Percentiles rank a stretch among this genome's conserved stretches.
These are phyloP conservation scores for Acrocalymma vagum DNA, from an alignment of 2,329 filamentous ascomycete genomes.

Conservation along the genomic window DNA sequence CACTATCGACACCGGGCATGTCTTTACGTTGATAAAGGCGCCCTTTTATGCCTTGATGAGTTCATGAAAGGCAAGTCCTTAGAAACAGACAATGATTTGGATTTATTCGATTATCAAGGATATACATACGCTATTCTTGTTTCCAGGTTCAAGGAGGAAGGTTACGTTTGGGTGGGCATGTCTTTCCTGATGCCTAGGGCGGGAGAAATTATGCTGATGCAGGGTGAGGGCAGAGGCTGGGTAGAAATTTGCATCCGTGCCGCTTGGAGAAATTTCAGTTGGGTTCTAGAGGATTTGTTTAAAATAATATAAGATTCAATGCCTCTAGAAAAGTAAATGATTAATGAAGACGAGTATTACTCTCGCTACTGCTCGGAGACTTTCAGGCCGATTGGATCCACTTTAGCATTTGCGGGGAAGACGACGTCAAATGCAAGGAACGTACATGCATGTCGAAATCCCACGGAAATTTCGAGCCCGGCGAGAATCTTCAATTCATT, in stretches of 20 bases:
- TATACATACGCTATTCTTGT: constrained; percentile 8
- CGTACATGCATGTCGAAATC: too few relatives aligned
- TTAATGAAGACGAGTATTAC: too few relatives aligned
- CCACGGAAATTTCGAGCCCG: too few relatives aligned
- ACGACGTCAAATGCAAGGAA: too few relatives aligned
- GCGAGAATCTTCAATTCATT: too few relatives aligned
- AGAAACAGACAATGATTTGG: constrained; percentile 3
- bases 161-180: constrained; percentile 5
- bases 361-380: too few relatives aligned
- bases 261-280: too few relatives aligned
- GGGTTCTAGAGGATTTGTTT: too few relatives aligned
- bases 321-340: too few relatives aligned
- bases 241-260: constrained; percentile 5
- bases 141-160: constrained; percentile 10
- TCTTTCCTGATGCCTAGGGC: constrained; percentile 9
- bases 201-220: constrained; percentile 8
- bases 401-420: too few relatives aligned
- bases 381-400: too few relatives aligned
- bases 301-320: too few relatives aligned
- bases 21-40: constrained; percentile 2
- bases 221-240: constrained; percentile 11
- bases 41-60: constrained; percentile 5
- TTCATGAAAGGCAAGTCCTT: constrained; percentile 7
- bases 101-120: constrained; percentile 4
- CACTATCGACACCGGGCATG: constrained; percentile 3